Evolutionary conservation across 2,329 filamentous ascomycete species (phyloP), one percentile per base, ranked within the genome.

Genomic region (Dactylellina sp.): DNA sequence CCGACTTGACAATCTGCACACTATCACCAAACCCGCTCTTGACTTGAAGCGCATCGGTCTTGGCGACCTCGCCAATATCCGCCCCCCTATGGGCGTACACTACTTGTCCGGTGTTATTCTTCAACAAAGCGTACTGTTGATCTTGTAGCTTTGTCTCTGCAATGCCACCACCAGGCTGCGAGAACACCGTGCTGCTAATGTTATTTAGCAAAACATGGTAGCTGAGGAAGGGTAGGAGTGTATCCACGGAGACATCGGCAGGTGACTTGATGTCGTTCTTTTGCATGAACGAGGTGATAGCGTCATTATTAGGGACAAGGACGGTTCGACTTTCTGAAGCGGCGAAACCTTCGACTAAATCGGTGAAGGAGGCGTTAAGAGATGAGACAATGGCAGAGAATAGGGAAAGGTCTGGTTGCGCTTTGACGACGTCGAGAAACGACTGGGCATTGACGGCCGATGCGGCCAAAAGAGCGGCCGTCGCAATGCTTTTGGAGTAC

Each of bases 151-250:
- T 59, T 0, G 70, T 61, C 49, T 74, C 55, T 3, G 61, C 70
- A 52, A 74, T 55, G 32, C 46, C 46, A 14, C 70, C 70, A n/a
- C 70, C 70, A 2, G 70, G 70, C 18, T n/a, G 35, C 4, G 46
- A 5, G 37, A 74, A 62, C 14, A 49, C 55, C 16, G 28, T 20
- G 5, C 55, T 74, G 18, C 55, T 66, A 16, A 74, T n/a, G 16
- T 62, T 74, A 12, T 66, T 56, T 55, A 66, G 39, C 2, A 74
- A 37, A 32, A 74, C 56, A 52, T 74, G 70, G 37, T 74, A 74
- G 32, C 55, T 66, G 5, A 74, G n/a, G 22, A 74, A 74, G 5
- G 70, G 70, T 39, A 60, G 44, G 9, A 74, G 18, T 11, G 16
- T 28, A 16, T 74, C 55, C 2, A 42, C 25, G 16, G 46, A 39